Conservation (phyloP, 1,284 basidiomycete species). For the Hypsizygus ulmarius region DNA sequence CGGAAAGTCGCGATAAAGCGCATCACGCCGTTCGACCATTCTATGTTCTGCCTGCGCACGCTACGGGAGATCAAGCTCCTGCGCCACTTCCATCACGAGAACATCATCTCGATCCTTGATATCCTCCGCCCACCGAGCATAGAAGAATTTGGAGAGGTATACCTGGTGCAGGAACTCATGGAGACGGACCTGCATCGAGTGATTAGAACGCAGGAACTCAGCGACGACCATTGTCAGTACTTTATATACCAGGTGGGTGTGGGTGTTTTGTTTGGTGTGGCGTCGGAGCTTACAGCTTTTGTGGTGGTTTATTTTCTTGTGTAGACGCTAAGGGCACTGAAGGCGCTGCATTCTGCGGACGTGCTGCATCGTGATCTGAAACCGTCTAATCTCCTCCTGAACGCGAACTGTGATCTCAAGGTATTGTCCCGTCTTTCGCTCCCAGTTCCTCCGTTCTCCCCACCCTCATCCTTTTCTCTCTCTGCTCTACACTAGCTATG, state of each 20-base stretch:
- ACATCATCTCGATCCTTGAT: constrained; percentile 85
- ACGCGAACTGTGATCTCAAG: constrained; percentile 95
- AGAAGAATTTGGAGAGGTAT: constrained; percentile 76
- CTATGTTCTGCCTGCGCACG: constrained; percentile 85
- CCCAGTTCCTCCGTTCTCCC: not conserved
- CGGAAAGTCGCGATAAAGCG: constrained; percentile 77
- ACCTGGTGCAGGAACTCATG: constrained; percentile 87
- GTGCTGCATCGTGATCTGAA: constrained; percentile 90
- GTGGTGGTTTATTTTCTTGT: constrained; percentile 12
- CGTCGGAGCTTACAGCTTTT: not conserved
- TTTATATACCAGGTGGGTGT: constrained; percentile 84
- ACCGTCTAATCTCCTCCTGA: constrained; percentile 88
- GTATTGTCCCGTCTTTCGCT: constrained; percentile 36
- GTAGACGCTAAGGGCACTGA: constrained; percentile 85
- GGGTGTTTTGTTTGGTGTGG: constrained; percentile 6
- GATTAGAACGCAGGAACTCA: constrained; percentile 80
- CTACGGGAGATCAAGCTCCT: constrained; percentile 89
- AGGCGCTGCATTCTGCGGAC: constrained; percentile 89
- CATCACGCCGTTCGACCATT: constrained; percentile 85
- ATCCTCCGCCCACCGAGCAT: constrained; percentile 64
- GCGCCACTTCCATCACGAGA: constrained; percentile 73
- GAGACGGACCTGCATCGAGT: constrained; percentile 89
- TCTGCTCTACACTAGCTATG: constrained; percentile 56
- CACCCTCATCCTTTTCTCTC: not conserved
- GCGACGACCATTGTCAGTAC: constrained; percentile 92